Base-by-base conservation (phyloP, 2,329 filamentous ascomycete genomes). In the Pseudocercospora eumusae region DNA sequence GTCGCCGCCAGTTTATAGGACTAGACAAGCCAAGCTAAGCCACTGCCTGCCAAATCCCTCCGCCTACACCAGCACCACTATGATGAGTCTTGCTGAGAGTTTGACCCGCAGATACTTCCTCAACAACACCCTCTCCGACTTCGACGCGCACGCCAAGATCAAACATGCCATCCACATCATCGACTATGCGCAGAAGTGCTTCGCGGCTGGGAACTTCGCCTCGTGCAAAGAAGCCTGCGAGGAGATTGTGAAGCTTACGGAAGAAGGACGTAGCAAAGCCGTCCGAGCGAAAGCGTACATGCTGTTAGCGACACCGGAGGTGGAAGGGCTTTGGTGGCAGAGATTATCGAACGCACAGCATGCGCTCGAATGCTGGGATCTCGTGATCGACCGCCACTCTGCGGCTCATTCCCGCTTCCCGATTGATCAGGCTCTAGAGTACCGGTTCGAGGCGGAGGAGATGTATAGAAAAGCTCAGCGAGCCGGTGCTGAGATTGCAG, bases 271-370 rank as follows among this genome's bases (percentile, higher is more conserved):
- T 3, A 52, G 47, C 25, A 52, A 61, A 21, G 49, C 56, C 4
- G 45, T 62, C 18, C 31, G 50, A 20, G 60, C 60, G 6, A 59
- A 53, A 40, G 56, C 60, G 1, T 47, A 55, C 18, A 59, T 58
- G 60, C 18, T 62, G 11, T 25, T 61, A 23, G 45, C 59, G 33
- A 33, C 28, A 21, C 18, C 42, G n/a, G 59, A 61, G 15, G 21
- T 61, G 27, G 28, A 42, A 20, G 27, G 15, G 9, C 4, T 11
- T 2, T 42, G 27, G 11, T 28, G 54, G 47, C 13, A 57, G 44
- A 61, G 55, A 20, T 27, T 9, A 44, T 52, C 8, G 1, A 52
- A 52, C 10, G 47, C 47, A 25, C 47, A 28, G 11, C 5, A 44
- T 15, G 59, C 59, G n/a, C 44, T 61, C 15, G 36, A 56, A 4